These are phyloP conservation scores for Cladobotryum protrusum DNA, from an alignment of 2,329 filamentous ascomycete genomes.

Conservation along the genomic window DNA sequence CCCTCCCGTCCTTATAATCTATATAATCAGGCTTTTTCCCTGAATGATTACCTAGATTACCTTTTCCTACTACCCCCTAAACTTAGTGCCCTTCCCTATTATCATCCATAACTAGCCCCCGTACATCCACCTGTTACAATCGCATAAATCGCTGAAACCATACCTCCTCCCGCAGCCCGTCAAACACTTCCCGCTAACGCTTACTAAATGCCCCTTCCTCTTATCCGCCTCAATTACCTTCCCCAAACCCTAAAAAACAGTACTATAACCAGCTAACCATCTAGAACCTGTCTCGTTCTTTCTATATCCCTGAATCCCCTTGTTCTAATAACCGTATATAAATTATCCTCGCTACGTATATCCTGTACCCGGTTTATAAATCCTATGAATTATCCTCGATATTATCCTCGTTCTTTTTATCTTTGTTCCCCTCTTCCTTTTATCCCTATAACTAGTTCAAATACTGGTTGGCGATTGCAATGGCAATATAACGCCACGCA, in stretches of 20 bases:
- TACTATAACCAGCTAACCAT: slow-evolving; percentile 12
- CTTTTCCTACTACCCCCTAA: slow-evolving; percentile 7
- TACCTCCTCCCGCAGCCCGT: background rate
- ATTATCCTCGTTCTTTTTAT: no score
- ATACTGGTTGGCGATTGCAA: background rate
- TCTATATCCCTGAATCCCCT: no score
- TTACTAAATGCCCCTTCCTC: background rate
- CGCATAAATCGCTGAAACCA: slow-evolving; percentile 1
- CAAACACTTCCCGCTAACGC: background rate
- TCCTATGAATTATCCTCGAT: no score
- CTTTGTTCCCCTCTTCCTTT: background rate
- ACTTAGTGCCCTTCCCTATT: slow-evolving; percentile 3
- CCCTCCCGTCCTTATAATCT: slow-evolving; percentile 11
- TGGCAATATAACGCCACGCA: background rate
- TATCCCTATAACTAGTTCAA: background rate
- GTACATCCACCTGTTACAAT: background rate
- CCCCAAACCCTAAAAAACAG: slow-evolving; percentile 12
- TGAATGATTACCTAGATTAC: slow-evolving; percentile 10
- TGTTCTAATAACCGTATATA: no score
- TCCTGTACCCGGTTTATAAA: no score
- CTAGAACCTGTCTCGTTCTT: no score
- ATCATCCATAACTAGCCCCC: slow-evolving; percentile 9
- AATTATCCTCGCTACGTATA: no score
- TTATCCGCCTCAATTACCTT: background rate
- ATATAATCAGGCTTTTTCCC: slow-evolving; percentile 8